Evolutionary conservation across 148 eudicot genomes (phyloP).

Genomic region (Arbutus unedo): DNA sequence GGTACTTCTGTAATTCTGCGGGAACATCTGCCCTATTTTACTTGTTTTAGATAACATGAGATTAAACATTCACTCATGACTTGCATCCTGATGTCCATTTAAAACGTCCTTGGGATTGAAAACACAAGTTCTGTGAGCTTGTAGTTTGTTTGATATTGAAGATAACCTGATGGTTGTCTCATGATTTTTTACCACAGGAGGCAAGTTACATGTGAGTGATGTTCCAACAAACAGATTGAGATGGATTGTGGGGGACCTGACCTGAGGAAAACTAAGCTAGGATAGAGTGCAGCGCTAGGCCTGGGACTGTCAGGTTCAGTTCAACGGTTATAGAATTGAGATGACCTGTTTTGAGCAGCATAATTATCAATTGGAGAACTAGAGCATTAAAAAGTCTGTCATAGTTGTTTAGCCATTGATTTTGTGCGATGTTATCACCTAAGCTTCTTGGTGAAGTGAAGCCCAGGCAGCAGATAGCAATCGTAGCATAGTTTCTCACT

Average conservation of each 20-base stretch:
- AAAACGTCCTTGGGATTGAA: neutral
- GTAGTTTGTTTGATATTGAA: neutral
- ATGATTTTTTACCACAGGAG: neutral
- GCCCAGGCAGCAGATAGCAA: no score
- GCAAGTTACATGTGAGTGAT: neutral
- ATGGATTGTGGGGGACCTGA: neutral
- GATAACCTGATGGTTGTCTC: neutral
- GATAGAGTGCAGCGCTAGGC: no score
- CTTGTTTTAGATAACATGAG: neutral
- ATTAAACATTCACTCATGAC: neutral
- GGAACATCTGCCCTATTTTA: neutral
- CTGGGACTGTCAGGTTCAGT: no score
- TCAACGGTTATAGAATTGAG: no score
- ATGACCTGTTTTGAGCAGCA: no score
- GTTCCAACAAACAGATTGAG: neutral
- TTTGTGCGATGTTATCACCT: no score
- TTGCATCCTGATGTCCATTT: neutral
- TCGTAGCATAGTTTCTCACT: no score
- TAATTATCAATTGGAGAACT: no score
- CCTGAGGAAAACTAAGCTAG: no score
- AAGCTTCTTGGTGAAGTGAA: no score
- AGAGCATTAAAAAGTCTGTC: no score
- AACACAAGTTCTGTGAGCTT: neutral
- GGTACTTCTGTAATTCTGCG: neutral
- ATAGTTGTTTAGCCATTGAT: no score